Evolutionary conservation across 202 grass and related monocot species (phyloP).

Genomic region (Schoenoplectus tabernaemontani): DNA sequence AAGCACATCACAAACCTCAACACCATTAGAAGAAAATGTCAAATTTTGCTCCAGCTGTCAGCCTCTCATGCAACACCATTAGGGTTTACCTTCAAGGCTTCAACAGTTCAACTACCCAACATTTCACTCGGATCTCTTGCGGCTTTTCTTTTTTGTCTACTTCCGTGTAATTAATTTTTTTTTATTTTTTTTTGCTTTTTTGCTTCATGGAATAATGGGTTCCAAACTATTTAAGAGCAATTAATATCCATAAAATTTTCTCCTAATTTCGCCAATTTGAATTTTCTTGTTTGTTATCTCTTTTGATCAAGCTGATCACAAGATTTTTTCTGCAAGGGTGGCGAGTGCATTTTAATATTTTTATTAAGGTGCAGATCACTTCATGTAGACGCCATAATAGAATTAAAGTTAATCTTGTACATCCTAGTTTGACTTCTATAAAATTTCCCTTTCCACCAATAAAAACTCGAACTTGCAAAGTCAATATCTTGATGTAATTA

Average conservation of each 20-base stretch:
- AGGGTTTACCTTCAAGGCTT: not conserved
- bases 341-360: not conserved
- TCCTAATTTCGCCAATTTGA: too few relatives aligned
- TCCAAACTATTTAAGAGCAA: too few relatives aligned
- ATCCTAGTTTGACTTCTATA: conserved; percentile 12
- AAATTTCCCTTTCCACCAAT: not conserved
- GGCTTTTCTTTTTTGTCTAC: not conserved
- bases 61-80: not conserved
- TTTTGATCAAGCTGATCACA: too few relatives aligned
- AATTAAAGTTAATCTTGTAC: not conserved
- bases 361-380: not conserved
- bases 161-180: too few relatives aligned
- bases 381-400: not conserved
- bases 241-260: too few relatives aligned
- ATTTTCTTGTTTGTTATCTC: too few relatives aligned
- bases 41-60: too few relatives aligned
- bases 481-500: conserved; percentile 18
- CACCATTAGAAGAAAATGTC: not conserved
- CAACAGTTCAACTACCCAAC: conserved; percentile 8
- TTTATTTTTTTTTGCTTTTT: too few relatives aligned
- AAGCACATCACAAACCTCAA: not conserved
- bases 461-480: not conserved
- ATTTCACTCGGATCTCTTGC: not conserved
- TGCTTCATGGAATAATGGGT: too few relatives aligned
- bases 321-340: too few relatives aligned